These are phyloP conservation scores for Claviceps humidiphila DNA, from an alignment of 2,329 filamentous ascomycete genomes.

Conservation along the genomic window DNA sequence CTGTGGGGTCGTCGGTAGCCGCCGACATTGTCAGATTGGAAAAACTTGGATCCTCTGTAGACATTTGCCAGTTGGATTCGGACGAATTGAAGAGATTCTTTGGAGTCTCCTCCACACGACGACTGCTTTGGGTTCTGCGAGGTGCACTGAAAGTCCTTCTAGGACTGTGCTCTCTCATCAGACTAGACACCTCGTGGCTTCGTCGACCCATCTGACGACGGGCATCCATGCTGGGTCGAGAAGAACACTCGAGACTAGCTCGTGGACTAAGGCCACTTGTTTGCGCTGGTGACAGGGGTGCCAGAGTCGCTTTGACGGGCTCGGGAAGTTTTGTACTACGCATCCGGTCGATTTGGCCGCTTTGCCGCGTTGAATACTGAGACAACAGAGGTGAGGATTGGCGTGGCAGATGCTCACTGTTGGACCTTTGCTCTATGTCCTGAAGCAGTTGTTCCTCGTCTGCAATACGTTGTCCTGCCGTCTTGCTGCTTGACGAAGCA, in stretches of 20 bases:
- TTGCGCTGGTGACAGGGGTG: conserved; percentile 32
- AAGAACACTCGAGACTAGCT: conserved; percentile 36
- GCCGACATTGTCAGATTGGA: conserved; percentile 58
- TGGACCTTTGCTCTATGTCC: background rate
- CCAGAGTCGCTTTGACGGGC: conserved; percentile 47
- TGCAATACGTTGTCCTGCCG: conserved; percentile 11
- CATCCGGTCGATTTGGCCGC: conserved; percentile 16
- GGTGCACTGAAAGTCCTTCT: conserved; percentile 52
- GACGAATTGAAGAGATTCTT: conserved; percentile 48
- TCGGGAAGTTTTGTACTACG: conserved; percentile 35
- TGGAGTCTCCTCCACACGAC: conserved; percentile 25
- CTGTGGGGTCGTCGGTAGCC: conserved; percentile 62
- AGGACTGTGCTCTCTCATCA: conserved; percentile 27
- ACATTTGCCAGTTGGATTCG: conserved; percentile 63
- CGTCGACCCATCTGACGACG: conserved; percentile 32
- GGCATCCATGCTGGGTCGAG: conserved; percentile 40
- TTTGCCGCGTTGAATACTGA: conserved; percentile 10
- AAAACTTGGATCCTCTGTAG: conserved; percentile 57
- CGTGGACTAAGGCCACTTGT: conserved; percentile 38
- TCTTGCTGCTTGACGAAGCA: conserved; percentile 30
- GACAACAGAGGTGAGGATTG: conserved; percentile 3
- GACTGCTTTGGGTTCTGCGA: conserved; percentile 37
- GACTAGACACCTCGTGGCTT: conserved; percentile 38
- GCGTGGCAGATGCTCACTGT: background rate
- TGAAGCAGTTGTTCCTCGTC: conserved; percentile 7